Base-by-base conservation (phyloP, 2,329 filamentous ascomycete species). In the Fusarium tupiense region DNA sequence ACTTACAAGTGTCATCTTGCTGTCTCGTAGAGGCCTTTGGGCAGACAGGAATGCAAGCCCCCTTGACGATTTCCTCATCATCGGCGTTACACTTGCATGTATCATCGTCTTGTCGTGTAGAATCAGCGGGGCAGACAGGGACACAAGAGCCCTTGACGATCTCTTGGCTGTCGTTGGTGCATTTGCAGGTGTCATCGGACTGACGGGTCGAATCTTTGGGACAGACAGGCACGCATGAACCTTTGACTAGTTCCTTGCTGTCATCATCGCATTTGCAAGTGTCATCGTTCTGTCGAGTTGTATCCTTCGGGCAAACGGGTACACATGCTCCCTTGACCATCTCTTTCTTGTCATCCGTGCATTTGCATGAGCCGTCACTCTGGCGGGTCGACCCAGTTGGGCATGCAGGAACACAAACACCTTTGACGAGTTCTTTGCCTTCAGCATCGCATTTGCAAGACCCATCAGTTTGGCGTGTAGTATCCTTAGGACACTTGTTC, bases 321-420 rank as follows among this genome's bases (percentile, higher is more conserved):
- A 29, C 24, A 5, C 52, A 54, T 2, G 20, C 24, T 5, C 52
- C 52, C 2, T 54, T 54, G 2, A 29, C 1, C 0, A 54, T 4
- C 24, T 54, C 52, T 9, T 54, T 0, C 24, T 29, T 29, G 2
- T 29, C 24, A 0, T 38, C 6, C 5, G 35, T 54, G 24, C 52
- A 54, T 40, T 54, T 54, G 20, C 52, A 54, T 0, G 24, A 54
- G 14, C 2, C 3, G 11, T 54, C 35, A 2, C 6, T 4, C 14
- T 54, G 52, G 5, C 52, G 52, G 0, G 35, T 54, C 1, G 52
- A 54, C 0, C 24, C 52, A 0, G 7, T n/a, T 4, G 52, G 52
- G 7, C 52, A 54, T 7, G 14, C 13, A 2, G 20, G 5, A 2
- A 54, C 24, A 17, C 35, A 54, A 40, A 19, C 24, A 0, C 33